Evolutionary conservation across 305 asterid species (phyloP), one percentile per base, ranked within the genome.

Genomic region (Fraxinus sp.): DNA sequence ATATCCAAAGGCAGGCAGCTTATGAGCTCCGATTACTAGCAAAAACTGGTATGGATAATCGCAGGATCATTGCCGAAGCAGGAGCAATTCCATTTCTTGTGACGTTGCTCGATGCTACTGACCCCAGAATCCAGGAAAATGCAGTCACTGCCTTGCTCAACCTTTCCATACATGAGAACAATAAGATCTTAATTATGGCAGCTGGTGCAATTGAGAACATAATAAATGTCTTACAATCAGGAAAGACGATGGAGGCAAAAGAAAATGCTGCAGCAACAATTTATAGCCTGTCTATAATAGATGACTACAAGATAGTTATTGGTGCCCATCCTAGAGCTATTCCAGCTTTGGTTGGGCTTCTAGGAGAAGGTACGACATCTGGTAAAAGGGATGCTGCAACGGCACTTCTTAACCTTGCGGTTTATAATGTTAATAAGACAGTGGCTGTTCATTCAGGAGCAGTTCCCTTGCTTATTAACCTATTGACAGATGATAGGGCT

Each of bases 251-350:
- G 97, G 97, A 91, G 85, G 92, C 97, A 0, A 91, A 93, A 87
- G 95, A 91, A 84, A 94, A 94, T 62, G 97, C 98, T 35, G 97
- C 98, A 83, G 98, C 97, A 79, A 84, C 97, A 59, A 86, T 94
- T 46, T 94, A 92, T 89, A 94, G 98, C 87, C 84, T 93, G 72
- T 91, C 97, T 1, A 87, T 93, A 83, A 89, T 91, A 18, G 92
- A 91, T 22, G 95, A 93, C 20, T 80, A 89, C 80, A 94, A 93
- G 81, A 84, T 88, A 79, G 81, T 83, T 30, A 91, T 94, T 6
- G 97, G 97, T 32, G 90, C 89, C 75, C 91, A 82, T 64, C 88
- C 92, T 1, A 86, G 85, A 84, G 97, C 93, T 55, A 91, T 94
- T 83, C 92, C 93, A 1, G 93, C 88, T 73, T 81, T 94, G 79